Evolutionary conservation across 495 filamentous ascomycete species (phyloP).

Genomic region (Cairneyella variabilis): DNA sequence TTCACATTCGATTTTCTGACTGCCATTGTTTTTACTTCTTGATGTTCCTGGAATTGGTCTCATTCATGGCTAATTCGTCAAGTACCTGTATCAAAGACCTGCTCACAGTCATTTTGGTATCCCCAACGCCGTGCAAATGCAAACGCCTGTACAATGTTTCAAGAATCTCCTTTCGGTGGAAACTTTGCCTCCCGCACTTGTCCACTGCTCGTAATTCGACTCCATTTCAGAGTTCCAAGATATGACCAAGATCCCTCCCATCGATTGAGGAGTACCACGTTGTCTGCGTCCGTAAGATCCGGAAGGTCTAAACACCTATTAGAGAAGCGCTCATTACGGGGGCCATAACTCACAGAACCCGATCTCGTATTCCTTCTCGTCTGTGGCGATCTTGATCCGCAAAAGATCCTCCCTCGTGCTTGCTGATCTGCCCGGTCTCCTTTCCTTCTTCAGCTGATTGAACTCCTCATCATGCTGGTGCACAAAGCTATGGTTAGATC

Average conservation of each 20-base stretch:
- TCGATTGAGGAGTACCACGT: constrained; percentile 37
- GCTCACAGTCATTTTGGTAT: constrained; percentile 13
- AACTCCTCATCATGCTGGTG: constrained; percentile 74
- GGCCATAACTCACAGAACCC: constrained; percentile 61
- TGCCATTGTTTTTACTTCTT: too few species aligned
- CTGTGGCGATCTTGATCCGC: constrained; percentile 60
- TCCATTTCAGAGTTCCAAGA: constrained; percentile 49
- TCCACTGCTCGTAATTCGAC: constrained; percentile 58
- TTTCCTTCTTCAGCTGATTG: constrained; percentile 63
- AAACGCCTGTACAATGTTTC: constrained; percentile 25
- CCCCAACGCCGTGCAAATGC: constrained; percentile 26
- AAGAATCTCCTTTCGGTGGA: constrained; percentile 62
- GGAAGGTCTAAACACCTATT: constrained; percentile 40
- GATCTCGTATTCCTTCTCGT: constrained; percentile 76
- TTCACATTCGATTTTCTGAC: too few species aligned
- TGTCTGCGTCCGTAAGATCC: constrained; percentile 43
- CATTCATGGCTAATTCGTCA: too few species aligned
- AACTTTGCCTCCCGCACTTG: constrained; percentile 55
- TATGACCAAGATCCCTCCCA: constrained; percentile 54
- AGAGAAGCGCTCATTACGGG: constrained; percentile 12
- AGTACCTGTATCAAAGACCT: neutral
- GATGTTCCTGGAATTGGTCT: too few species aligned
- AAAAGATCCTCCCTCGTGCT: constrained; percentile 73
- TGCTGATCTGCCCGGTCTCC: constrained; percentile 77
- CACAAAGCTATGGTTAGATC: constrained; percentile 73